Conservation (phyloP, 2,329 filamentous ascomycete species). For the Microdochium nivale region DNA sequence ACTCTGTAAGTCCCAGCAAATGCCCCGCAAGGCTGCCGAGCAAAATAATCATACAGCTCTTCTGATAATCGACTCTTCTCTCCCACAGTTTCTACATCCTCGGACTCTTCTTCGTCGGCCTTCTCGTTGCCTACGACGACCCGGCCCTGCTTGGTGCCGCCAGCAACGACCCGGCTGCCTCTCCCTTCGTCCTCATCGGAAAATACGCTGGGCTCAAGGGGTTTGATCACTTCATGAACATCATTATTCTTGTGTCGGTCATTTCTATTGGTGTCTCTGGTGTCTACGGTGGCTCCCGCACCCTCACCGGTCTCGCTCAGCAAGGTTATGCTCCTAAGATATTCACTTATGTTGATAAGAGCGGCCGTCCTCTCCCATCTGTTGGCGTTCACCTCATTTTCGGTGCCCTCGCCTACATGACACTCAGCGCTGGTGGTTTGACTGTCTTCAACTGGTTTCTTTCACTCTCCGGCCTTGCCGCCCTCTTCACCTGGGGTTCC, state of each 20-base stretch:
- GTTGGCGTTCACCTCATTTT: conserved; percentile 35
- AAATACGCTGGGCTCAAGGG: conserved; percentile 42
- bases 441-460: conserved; percentile 58
- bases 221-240: conserved; percentile 50
- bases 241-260: conserved; percentile 49
- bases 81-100: conserved; percentile 54
- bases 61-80: conserved; percentile 48
- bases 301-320: conserved; percentile 48
- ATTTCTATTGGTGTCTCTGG: conserved; percentile 50
- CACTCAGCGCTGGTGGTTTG: conserved; percentile 25
- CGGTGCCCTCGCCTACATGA: conserved; percentile 46
- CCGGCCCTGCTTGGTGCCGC: conserved; percentile 45
- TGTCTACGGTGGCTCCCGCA: conserved; percentile 51
- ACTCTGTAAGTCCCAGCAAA: conserved; percentile 20
- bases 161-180: conserved; percentile 34
- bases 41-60: not conserved
- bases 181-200: conserved; percentile 50
- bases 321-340: conserved; percentile 49
- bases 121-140: conserved; percentile 39
- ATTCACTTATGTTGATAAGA: conserved; percentile 48
- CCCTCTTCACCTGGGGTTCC: conserved; percentile 61
- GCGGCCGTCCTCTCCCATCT: conserved; percentile 44
- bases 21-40: not conserved
- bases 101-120: conserved; percentile 41
- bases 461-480: conserved; percentile 54